phyloP scores from a whole-genome alignment of 352 stramenopile genomes.

The Pythium sp. region DNA sequence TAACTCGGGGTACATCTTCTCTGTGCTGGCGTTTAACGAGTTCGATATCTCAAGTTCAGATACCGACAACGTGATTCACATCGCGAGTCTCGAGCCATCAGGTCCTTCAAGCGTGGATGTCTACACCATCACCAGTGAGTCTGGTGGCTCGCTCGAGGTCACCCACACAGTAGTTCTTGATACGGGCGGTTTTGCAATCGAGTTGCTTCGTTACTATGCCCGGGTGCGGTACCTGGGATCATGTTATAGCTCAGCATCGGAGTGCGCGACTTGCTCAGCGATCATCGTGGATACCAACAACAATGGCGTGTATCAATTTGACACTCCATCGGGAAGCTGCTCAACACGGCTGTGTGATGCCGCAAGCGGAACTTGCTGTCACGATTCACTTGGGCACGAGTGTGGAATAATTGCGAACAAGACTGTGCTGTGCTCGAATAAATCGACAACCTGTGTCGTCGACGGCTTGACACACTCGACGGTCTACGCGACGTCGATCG shows the following conservation, averaged over 20 bases:
- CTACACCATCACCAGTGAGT: constrained; percentile 15
- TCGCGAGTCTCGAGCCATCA: constrained; percentile 16
- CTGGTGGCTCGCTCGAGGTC: constrained; percentile 32
- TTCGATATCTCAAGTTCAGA: constrained; percentile 27
- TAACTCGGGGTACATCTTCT: constrained; percentile 30
- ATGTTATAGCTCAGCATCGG: constrained; percentile 19
- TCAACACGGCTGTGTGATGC: constrained; percentile 6
- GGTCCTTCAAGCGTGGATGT: constrained; percentile 23
- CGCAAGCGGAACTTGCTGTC: constrained; percentile 17
- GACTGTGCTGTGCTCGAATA: constrained; percentile 17
- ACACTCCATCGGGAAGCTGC: constrained; percentile 7
- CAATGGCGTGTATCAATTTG: constrained; percentile 2
- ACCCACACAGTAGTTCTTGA: constrained; percentile 19
- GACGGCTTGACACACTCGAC: constrained; percentile 29
- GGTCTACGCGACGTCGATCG: constrained; percentile 28
- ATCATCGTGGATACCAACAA: not conserved
- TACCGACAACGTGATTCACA: constrained; percentile 18
- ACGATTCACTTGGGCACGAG: constrained; percentile 5
- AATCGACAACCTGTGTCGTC: constrained; percentile 19
- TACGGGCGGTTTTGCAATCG: constrained; percentile 27
- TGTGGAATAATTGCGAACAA: constrained; percentile 25
- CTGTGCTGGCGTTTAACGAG: constrained; percentile 39
- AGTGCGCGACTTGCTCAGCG: constrained; percentile 26
- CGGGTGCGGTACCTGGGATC: constrained; percentile 21
- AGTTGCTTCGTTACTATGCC: constrained; percentile 23